Conservation (phyloP, 2,329 filamentous ascomycete genomes). For the Penicillium sp. region DNA sequence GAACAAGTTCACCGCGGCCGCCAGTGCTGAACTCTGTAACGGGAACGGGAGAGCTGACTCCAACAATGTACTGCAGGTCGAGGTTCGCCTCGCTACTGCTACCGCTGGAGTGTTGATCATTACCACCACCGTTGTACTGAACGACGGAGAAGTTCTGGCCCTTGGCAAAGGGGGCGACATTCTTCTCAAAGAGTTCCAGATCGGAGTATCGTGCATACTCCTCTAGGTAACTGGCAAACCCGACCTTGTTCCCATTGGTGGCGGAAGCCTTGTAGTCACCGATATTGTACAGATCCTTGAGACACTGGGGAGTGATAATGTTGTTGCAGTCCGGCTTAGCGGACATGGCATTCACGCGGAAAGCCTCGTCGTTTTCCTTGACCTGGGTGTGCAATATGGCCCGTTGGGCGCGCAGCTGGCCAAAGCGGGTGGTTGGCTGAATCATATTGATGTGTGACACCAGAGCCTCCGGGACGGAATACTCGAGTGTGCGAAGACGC, state of each 20-base stretch:
- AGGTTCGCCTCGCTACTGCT: conserved; percentile 53
- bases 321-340: conserved; percentile 41
- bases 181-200: conserved; percentile 41
- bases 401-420: conserved; percentile 34
- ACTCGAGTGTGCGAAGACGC: conserved; percentile 42
- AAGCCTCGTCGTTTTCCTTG: conserved; percentile 17
- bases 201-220: conserved; percentile 52
- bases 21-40: conserved; percentile 51
- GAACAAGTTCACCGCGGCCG: conserved; percentile 48
- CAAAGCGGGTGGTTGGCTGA: conserved; percentile 46
- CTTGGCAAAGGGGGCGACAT: conserved; percentile 42
- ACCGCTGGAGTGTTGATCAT: conserved; percentile 37
- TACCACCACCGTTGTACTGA: conserved; percentile 44
- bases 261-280: conserved; percentile 42
- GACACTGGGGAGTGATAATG: conserved; percentile 48
- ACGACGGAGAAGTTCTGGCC: conserved; percentile 48
- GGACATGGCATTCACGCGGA: conserved; percentile 20
- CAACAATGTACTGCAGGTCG: conserved; percentile 52
- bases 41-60: conserved; percentile 45
- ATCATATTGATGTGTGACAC: conserved; percentile 42
- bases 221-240: conserved; percentile 50
- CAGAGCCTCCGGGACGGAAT: conserved; percentile 41
- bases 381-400: conserved; percentile 28
- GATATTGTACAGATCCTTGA: conserved; percentile 50
- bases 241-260: conserved; percentile 41